Evolutionary conservation across 208 protist genomes (phyloP), one percentile per base, ranked within the genome.

Genomic region (Naegleria fowleri): DNA sequence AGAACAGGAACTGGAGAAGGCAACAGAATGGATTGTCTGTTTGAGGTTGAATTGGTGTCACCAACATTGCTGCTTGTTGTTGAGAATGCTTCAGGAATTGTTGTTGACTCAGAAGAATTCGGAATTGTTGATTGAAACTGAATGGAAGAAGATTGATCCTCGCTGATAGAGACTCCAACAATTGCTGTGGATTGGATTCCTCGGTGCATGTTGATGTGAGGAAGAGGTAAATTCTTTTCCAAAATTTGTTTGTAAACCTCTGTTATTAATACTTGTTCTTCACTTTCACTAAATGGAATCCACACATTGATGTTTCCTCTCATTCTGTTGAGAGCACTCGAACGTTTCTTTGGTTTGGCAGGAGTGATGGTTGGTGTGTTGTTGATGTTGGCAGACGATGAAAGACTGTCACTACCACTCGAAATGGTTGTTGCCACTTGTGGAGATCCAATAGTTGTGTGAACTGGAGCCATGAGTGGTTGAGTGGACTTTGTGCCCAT

Each of bases 271-370:
- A 79, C 67, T 36, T 36, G 5, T 79, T 79, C 67, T 33, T 79
- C 67, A 79, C 67, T 79, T 33, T 79, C 67, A 79, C 67, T 79
- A 33, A 79, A 79, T 79, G 67, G 67, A 36, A 79, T n/a, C 67
- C 67, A 79, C 7, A 79, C 67, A 79, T 79, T 79, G 67, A 79
- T 79, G n/a, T 79, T 79, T 33, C 25, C 67, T 79, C 67, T 79
- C 67, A 79, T 79, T 79, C 67, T 79, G 25, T 79, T 79, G 6
- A 79, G n/a, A 36, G 67, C 16, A 36, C 67, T 36, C 0, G 67
- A 79, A 36, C 29, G 16, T 36, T 79, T 79, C 55, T 79, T 79
- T 79, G 29, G 67, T 79, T 79, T 79, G 19, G 19, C 55, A 36
- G 19, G 19, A 33, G 67, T 33, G 19, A 36, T 33, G 9, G 67